Evolutionary conservation across 306 rosid species (phyloP).

Genomic region (Fragaria iinumae): DNA sequence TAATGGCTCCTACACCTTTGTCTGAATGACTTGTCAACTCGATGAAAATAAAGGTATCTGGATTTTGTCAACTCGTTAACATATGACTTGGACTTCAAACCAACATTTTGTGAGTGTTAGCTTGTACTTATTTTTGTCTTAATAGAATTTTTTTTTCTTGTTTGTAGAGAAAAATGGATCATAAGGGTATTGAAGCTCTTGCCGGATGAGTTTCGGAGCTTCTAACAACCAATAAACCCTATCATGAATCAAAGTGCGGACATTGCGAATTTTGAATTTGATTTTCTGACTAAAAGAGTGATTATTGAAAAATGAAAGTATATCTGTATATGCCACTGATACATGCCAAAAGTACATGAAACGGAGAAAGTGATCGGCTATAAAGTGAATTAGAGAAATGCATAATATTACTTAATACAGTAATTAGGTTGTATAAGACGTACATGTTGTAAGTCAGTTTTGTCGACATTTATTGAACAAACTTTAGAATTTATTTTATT

Average conservation of each 20-base stretch:
- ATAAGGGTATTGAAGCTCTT: neutral
- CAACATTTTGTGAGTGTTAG: neutral
- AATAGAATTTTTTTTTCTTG: neutral
- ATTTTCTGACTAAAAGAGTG: neutral
- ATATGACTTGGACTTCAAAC: neutral
- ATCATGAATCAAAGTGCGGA: neutral
- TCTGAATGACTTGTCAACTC: constrained; percentile 1
- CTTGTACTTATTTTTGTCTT: neutral
- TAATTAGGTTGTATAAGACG: neutral
- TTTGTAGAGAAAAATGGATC: neutral
- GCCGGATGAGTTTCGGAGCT: neutral
- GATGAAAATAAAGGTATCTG: neutral
- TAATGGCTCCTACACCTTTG: neutral
- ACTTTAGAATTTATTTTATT: too few species aligned
- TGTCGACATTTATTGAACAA: neutral
- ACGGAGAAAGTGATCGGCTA: neutral
- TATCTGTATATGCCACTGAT: neutral
- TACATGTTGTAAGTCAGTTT: neutral
- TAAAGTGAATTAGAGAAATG: neutral
- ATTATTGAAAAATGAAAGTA: neutral
- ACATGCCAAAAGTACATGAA: neutral
- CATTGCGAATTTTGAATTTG: too few species aligned
- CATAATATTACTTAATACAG: neutral
- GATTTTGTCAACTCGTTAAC: neutral
- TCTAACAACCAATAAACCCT: neutral